Evolutionary conservation across 2,329 filamentous ascomycete genomes (phyloP).

Genomic region (Trichoderma atroviride): DNA sequence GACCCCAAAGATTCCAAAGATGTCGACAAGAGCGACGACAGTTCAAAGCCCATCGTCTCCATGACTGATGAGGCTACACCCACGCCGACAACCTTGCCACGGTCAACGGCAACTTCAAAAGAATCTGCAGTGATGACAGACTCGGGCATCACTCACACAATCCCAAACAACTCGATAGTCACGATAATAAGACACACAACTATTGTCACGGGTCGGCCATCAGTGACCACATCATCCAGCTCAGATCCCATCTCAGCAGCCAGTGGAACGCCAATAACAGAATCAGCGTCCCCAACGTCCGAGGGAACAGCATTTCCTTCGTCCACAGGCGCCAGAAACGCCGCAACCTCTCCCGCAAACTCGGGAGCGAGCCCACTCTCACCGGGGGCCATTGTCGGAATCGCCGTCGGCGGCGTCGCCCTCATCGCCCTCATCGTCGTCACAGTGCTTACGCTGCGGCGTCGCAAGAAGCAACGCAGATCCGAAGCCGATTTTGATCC

Average conservation of each 20-base stretch:
- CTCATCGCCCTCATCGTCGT: slow-evolving; percentile 35
- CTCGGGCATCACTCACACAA: slow-evolving; percentile 42
- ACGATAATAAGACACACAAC: slow-evolving; percentile 43
- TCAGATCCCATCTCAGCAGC: slow-evolving; percentile 21
- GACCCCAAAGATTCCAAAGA: slow-evolving; percentile 8
- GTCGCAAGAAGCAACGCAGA: slow-evolving; percentile 30
- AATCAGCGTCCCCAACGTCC: slow-evolving; percentile 19
- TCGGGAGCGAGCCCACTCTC: slow-evolving; percentile 30
- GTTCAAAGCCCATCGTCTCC: not conserved
- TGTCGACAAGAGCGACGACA: not conserved
- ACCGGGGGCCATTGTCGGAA: slow-evolving; percentile 41
- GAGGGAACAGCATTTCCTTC: slow-evolving; percentile 20
- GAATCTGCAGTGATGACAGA: slow-evolving; percentile 38
- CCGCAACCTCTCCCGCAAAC: slow-evolving; percentile 1
- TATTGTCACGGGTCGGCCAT: slow-evolving; percentile 35
- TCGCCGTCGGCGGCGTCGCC: slow-evolving; percentile 37
- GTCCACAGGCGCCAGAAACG: slow-evolving; percentile 26
- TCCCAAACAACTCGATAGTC: slow-evolving; percentile 40
- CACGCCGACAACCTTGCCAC: not conserved
- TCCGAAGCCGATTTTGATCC: slow-evolving; percentile 16
- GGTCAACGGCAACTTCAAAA: not conserved
- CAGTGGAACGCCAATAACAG: slow-evolving; percentile 3
- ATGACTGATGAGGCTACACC: not conserved
- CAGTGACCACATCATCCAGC: slow-evolving; percentile 24
- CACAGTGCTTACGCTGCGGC: slow-evolving; percentile 30